These are phyloP conservation scores for Coemansia sp. DNA, from an alignment of 192 early-diverging fungal genomes.

Conservation along the genomic window DNA sequence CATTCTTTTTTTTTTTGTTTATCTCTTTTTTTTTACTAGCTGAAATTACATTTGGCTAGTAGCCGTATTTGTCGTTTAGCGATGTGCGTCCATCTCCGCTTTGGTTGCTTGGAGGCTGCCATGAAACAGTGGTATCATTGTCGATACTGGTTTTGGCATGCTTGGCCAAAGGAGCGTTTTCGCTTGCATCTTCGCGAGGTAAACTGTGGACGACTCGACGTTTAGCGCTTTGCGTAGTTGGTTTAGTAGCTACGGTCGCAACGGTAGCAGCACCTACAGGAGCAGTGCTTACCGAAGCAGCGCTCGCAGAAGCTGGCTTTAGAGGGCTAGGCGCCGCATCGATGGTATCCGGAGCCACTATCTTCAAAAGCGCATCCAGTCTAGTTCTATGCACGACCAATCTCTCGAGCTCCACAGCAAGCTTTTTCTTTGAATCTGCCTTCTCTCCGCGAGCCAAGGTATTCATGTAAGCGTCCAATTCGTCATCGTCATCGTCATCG, in stretches of 20 bases:
- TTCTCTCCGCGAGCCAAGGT: constrained; percentile 54
- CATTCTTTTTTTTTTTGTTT: background rate
- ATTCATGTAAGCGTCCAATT: constrained; percentile 71
- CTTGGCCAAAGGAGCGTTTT: background rate
- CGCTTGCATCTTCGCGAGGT: constrained; percentile 11
- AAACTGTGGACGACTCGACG: constrained; percentile 17
- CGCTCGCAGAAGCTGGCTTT: background rate
- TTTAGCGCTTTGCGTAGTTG: constrained; percentile 3
- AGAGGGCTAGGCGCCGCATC: background rate
- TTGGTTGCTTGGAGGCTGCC: constrained; percentile 48
- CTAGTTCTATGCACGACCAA: constrained; percentile 54
- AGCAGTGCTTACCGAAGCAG: too few relatives aligned
- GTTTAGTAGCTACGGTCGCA: background rate
- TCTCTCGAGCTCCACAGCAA: constrained; percentile 47
- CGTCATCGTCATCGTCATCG: constrained; percentile 62
- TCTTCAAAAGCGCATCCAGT: constrained; percentile 21
- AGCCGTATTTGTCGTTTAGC: constrained; percentile 52
- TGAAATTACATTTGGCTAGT: constrained; percentile 16
- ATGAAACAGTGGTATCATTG: constrained; percentile 13
- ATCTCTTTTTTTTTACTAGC: constrained; percentile 4
- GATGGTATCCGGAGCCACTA: constrained; percentile 33
- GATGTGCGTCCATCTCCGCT: constrained; percentile 48
- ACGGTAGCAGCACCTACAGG: too few relatives aligned
- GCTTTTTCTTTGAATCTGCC: constrained; percentile 36
- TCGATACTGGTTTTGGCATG: background rate